Evolutionary conservation across 164 flowering plant species (phyloP).

Genomic region (Vitis rotundifolia): DNA sequence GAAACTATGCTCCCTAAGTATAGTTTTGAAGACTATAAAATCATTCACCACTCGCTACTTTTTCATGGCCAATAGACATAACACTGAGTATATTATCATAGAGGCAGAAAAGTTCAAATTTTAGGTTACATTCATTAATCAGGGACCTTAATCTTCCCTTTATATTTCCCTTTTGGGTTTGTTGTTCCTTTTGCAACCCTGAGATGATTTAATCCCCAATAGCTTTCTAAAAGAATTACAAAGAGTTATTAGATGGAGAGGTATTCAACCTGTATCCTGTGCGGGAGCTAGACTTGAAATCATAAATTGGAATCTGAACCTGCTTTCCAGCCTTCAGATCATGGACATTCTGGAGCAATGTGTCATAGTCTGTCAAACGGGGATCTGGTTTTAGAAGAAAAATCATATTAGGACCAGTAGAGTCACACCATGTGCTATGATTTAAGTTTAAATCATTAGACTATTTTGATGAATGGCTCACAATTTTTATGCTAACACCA

Average conservation of each 20-base stretch:
- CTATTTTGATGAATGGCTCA: not conserved
- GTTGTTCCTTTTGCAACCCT: not conserved
- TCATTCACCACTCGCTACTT: not conserved
- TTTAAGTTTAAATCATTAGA: constrained; percentile 1
- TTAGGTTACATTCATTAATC: not conserved
- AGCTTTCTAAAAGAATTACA: not conserved
- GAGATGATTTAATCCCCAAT: not conserved
- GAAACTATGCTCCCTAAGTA: not conserved
- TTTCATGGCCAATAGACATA: not conserved
- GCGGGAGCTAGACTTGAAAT: constrained; percentile 90
- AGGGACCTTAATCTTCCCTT: not conserved
- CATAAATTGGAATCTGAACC: constrained; percentile 87
- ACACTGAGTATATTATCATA: not conserved
- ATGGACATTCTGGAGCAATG: constrained; percentile 77
- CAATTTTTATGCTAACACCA: not conserved
- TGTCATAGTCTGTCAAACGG: constrained; percentile 94
- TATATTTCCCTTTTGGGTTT: not conserved
- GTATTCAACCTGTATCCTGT: constrained; percentile 77
- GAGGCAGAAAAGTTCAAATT: not conserved
- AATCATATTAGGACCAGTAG: constrained; percentile 5
- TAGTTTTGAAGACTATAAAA: not conserved
- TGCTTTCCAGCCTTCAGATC: constrained; percentile 78
- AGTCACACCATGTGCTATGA: not conserved
- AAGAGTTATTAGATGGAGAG: not conserved
- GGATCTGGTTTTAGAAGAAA: constrained; percentile 61